Evolutionary conservation across 805 yeast genomes (phyloP), one percentile per base, ranked within the genome.

Genomic region (Komagataella pseudopastoris): DNA sequence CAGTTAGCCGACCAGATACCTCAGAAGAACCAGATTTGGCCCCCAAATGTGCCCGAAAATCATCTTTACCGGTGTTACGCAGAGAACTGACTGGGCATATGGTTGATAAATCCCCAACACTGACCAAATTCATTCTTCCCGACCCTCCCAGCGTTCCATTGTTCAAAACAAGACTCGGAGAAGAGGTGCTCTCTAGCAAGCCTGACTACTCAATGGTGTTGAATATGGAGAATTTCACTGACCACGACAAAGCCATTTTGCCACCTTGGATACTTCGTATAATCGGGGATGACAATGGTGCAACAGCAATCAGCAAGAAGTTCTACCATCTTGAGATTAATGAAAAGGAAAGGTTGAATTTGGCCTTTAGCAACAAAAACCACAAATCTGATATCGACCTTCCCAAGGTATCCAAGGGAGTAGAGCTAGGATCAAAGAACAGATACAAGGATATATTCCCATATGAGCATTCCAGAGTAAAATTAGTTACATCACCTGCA

Each of bases 401-500:
- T 2, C 78, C 80, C 20, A 62, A 71, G 24, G 75, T 86, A 36
- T 77, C 82, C 43, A 78, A 84, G 4, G 96, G 96, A 6, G 81
- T 89, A 46, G 96, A 88, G 64, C 72, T 81, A 46, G 91, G 95
- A 23, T 65, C 75, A 51, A 89, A 89, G 60, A 88, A 90, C 64
- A 69, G 98, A 54, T 90, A 90, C 70, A 85, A 86, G 59, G 95
- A 90, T 63, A 86, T 90, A 46, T 83, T 85, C 60, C 89, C 96
- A 3, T 90, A 78, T 65, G 95, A 87, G 61, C 91, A 86, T 59
- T 77, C 95, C 3, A 71, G 96, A 53, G 96, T 91, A 10, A 77
- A 77, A 53, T 68, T 87, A 48, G 56, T 49, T 2, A 10, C 20
- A 2, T 24, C n/a, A 23, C 46, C 23, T 46, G 68, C 61, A 51